Evolutionary conservation across 2,329 filamentous ascomycete genomes (phyloP).

Genomic region (Apiospora aurea): DNA sequence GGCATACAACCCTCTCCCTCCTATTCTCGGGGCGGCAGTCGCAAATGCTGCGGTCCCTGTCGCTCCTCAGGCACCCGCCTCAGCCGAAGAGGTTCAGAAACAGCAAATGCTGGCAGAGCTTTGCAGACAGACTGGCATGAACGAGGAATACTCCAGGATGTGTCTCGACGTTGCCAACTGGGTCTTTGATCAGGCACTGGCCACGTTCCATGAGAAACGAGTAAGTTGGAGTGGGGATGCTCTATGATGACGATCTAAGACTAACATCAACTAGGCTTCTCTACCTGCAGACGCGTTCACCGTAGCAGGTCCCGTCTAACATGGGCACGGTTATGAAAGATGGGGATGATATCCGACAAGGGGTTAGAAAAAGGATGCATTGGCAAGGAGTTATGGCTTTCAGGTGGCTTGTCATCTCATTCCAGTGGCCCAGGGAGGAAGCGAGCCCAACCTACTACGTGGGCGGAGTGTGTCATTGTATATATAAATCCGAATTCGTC

Average conservation of each 20-base stretch:
- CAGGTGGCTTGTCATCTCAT: constrained; percentile 17
- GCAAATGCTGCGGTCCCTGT: constrained; percentile 34
- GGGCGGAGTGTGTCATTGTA: background rate
- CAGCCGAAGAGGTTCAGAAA: constrained; percentile 57
- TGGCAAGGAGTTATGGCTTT: constrained; percentile 26
- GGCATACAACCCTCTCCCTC: constrained; percentile 63
- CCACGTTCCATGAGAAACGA: constrained; percentile 78
- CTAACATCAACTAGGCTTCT: constrained; percentile 7
- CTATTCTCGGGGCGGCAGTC: constrained; percentile 36
- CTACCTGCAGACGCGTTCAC: constrained; percentile 27
- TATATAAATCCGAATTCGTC: background rate
- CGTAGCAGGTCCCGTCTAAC: background rate
- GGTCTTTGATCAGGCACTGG: constrained; percentile 78
- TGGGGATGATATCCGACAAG: background rate
- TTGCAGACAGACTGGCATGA: constrained; percentile 81
- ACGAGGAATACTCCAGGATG: constrained; percentile 76
- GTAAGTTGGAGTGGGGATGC: constrained; percentile 52
- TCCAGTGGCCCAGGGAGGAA: background rate
- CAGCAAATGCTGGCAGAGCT: constrained; percentile 78
- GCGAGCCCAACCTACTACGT: background rate
- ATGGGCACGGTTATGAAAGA: background rate
- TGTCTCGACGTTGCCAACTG: constrained; percentile 82
- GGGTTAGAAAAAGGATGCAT: constrained; percentile 26
- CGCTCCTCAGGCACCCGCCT: constrained; percentile 35
- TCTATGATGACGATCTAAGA: no score